These are phyloP conservation scores for Cylindrotheca closterium DNA, from an alignment of 108 stramenopile species.

Conservation along the genomic window DNA sequence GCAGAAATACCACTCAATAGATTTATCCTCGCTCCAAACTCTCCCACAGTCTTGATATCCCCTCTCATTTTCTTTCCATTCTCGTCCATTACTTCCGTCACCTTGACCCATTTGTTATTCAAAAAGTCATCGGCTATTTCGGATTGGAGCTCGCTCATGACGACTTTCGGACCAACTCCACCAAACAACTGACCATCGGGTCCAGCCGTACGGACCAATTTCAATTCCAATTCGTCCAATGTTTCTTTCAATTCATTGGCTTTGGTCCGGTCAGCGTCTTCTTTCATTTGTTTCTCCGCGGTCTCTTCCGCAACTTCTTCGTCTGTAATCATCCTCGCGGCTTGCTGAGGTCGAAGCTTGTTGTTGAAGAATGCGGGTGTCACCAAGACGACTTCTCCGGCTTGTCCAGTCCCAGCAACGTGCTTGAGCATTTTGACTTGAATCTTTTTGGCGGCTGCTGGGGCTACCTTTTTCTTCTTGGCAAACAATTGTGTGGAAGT, in stretches of 20 bases:
- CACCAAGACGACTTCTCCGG: constrained; percentile 70
- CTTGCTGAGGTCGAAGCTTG: constrained; percentile 57
- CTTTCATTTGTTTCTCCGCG: constrained; percentile 17
- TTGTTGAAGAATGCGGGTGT: constrained; percentile 78
- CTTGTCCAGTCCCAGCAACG: constrained; percentile 67
- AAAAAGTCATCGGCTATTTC: constrained; percentile 25
- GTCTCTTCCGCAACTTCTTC: constrained; percentile 65
- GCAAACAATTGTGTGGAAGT: not conserved
- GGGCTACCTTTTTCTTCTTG: constrained; percentile 21
- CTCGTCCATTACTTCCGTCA: constrained; percentile 41
- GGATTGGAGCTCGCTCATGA: constrained; percentile 52
- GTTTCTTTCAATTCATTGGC: constrained; percentile 29
- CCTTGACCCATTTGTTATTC: constrained; percentile 48
- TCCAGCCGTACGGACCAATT: constrained; percentile 50
- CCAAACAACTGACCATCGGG: constrained; percentile 82
- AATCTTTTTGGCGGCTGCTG: constrained; percentile 43
- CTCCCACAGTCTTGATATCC: constrained; percentile 71
- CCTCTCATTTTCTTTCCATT: constrained; percentile 48
- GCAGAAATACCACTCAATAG: constrained; percentile 54
- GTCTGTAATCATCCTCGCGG: constrained; percentile 58
- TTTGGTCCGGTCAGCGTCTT: constrained; percentile 27
- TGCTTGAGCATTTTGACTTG: constrained; percentile 71
- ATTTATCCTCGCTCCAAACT: constrained; percentile 45
- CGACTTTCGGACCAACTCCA: constrained; percentile 65
- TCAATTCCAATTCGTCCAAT: constrained; percentile 22